Base-by-base conservation (phyloP, 129 eudicot genomes). In the Logfia minima region DNA sequence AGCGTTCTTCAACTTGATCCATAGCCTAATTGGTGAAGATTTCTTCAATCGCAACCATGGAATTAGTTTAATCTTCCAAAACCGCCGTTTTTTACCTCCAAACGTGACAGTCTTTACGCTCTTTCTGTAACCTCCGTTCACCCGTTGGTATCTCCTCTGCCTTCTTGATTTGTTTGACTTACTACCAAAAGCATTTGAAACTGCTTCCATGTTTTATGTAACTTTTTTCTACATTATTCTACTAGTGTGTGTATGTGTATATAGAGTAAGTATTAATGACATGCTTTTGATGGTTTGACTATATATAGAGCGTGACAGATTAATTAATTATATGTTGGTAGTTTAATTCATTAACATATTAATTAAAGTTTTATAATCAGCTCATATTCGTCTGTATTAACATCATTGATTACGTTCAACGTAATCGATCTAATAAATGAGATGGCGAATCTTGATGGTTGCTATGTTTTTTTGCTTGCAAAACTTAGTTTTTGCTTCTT, bases 1-100 rank as follows among this genome's bases (percentile, higher is more conserved):
- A 1, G 87, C 87, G 45, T 81, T 88, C 87, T 86, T 88, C 5
- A 90, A 13, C 74, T 83, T 84, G 35, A 78, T 61, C 88, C 83
- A 90, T 8, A 90, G 35, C 71, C 80, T 77, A 26, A 83, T 28
- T 0, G 93, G 93, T 14, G 93, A 88, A n/a, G 55, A 75, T 51
- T 62, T 80, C 66, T 79, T 81, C 71, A 86, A 60, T 45, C 84
- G 80, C 71, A 86, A 64, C 48, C 80, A 86, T 35, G 77, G 86
- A 3, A 77, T 43, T 5, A 67, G 43, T 80, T 84, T 87, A 71
- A 88, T 62, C 77, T 82, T 81, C 96, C 92, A 86, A 26, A 76
- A 74, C 56, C 86, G 76, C 10, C 65, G 72, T 26, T 64, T 78
- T 45, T 60, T 74, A 0, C 82, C 80, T 41, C 90, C 89, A 4